phyloP scores from a whole-genome alignment of 164 flowering plant genomes.

The Houttuynia cordata region DNA sequence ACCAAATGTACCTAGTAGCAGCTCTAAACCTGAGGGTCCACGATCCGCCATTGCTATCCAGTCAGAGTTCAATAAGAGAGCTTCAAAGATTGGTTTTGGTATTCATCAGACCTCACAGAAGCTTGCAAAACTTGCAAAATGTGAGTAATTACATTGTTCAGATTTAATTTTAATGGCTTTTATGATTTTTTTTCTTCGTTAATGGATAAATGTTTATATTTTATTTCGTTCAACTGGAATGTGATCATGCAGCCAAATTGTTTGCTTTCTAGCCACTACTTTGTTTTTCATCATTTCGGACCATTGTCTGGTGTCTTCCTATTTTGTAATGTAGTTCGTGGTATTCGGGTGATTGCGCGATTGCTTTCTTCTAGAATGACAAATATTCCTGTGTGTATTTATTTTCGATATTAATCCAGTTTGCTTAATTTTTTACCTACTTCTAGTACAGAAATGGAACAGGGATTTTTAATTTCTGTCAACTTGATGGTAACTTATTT shows the following conservation, averaged over 20 bases:
- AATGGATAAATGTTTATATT: background rate
- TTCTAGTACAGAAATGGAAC: background rate
- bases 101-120: constrained; percentile 94
- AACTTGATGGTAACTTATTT: background rate
- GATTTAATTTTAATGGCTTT: background rate
- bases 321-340: too few species aligned
- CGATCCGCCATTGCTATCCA: constrained; percentile 52
- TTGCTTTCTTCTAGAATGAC: too few species aligned
- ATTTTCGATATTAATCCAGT: too few species aligned
- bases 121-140: constrained; percentile 80
- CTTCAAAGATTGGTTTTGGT: constrained; percentile 83
- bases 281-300: too few species aligned
- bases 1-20: constrained; percentile 24
- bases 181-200: background rate
- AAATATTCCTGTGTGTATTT: background rate
- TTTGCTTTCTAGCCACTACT: too few species aligned
- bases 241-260: too few species aligned
- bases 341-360: too few species aligned
- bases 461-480: background rate
- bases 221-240: background rate
- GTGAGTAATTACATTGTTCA: constrained; percentile 31
- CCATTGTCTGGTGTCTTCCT: too few species aligned
- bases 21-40: constrained; percentile 22
- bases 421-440: too few species aligned
- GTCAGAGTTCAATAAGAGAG: constrained; percentile 78